These are phyloP conservation scores for Thalassiosira livingstoniorum DNA, from an alignment of 352 stramenopile genomes.

Conservation along the genomic window DNA sequence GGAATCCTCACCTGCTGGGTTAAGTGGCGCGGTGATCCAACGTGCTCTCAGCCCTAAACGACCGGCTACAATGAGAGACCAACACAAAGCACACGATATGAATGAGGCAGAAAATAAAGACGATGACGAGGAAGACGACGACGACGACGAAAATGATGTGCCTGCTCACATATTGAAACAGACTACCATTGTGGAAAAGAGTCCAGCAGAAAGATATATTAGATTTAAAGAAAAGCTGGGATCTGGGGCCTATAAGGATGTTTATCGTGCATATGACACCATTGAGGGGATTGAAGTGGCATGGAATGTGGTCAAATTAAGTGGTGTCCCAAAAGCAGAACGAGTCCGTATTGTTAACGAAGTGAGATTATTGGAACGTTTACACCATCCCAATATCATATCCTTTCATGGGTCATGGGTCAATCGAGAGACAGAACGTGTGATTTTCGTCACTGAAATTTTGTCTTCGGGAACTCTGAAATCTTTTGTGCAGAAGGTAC, in stretches of 20 bases:
- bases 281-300: conserved; percentile 98
- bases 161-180: conserved; percentile 55
- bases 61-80: neutral
- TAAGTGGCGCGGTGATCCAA: neutral
- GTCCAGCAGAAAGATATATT: conserved; percentile 84
- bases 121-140: conserved; percentile 36
- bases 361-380: conserved; percentile 94
- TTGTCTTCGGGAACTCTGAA: conserved; percentile 91
- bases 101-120: neutral
- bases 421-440: conserved; percentile 96
- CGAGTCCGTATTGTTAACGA: conserved; percentile 96
- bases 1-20: neutral
- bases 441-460: conserved; percentile 99
- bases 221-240: conserved; percentile 86
- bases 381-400: conserved; percentile 99
- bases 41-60: conserved; percentile 5
- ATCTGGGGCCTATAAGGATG: conserved; percentile 86
- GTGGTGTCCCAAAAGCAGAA: conserved; percentile 93
- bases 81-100: conserved; percentile 8
- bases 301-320: conserved; percentile 98
- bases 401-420: conserved; percentile 99
- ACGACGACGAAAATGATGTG: conserved; percentile 45
- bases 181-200: conserved; percentile 83
- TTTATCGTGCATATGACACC: conserved; percentile 94
- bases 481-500: conserved; percentile 97